Evolutionary conservation across 2,329 filamentous ascomycete genomes (phyloP).

Genomic region (Hirsutella minnesotensis): DNA sequence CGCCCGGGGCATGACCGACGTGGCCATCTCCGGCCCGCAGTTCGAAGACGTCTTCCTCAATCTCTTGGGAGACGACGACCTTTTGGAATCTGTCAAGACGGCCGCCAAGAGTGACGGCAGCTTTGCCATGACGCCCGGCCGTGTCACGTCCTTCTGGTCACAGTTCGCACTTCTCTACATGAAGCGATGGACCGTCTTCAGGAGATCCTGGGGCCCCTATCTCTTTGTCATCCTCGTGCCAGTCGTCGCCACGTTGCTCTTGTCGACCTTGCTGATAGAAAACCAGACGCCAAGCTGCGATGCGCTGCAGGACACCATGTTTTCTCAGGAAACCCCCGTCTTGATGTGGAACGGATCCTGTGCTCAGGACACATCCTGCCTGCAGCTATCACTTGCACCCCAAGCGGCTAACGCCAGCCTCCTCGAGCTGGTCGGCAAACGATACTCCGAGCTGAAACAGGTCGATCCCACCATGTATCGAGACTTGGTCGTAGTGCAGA

Average conservation of each 20-base stretch:
- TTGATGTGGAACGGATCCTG: slow-evolving; percentile 25
- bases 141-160: slow-evolving; percentile 7
- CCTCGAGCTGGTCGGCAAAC: slow-evolving; percentile 4
- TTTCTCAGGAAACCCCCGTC: background rate
- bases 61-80: background rate
- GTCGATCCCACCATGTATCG: slow-evolving; percentile 2
- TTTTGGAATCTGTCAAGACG: background rate
- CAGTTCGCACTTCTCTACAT: slow-evolving; percentile 61
- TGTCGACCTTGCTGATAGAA: slow-evolving; percentile 30
- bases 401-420: slow-evolving; percentile 19
- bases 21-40: slow-evolving; percentile 17
- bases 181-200: slow-evolving; percentile 63
- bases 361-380: slow-evolving; percentile 15
- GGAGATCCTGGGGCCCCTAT: slow-evolving; percentile 65
- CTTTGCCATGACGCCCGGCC: slow-evolving; percentile 5
- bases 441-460: slow-evolving; percentile 4
- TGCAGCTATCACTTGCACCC: slow-evolving; percentile 6
- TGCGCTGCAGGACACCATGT: slow-evolving; percentile 7
- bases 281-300: slow-evolving; percentile 38
- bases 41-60: slow-evolving; percentile 22
- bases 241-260: slow-evolving; percentile 59
- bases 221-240: slow-evolving; percentile 62
- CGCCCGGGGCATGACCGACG: slow-evolving; percentile 30
- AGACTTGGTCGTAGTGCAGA: slow-evolving; percentile 4
- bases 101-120: slow-evolving; percentile 26